A percentile compares a stretch with the other conserved stretches of the same genome.
Evolutionary conservation across 495 filamentous ascomycete genomes (phyloP).

Genomic region (Penicillium steckii): DNA sequence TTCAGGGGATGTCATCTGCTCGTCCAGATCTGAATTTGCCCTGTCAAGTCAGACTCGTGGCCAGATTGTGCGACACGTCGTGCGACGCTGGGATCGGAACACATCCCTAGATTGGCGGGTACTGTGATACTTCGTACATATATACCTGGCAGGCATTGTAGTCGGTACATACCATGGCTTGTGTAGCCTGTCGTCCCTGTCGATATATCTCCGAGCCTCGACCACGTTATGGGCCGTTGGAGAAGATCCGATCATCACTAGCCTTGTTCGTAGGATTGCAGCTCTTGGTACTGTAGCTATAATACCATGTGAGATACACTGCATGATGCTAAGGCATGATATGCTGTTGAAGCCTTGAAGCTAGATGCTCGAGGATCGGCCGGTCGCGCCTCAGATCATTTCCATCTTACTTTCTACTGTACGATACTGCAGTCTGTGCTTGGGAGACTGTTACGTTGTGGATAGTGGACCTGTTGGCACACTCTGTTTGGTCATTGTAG

Average conservation of each 20-base stretch:
- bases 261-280: neutral
- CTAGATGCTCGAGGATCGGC: neutral
- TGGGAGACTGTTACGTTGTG: neutral
- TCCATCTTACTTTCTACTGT: neutral
- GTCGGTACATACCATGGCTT: too few species aligned
- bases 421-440: neutral
- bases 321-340: neutral
- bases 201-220: conserved; percentile 12
- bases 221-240: conserved; percentile 19
- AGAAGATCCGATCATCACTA: neutral
- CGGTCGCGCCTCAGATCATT: neutral
- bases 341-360: neutral
- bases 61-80: conserved; percentile 19
- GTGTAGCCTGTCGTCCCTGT: neutral
- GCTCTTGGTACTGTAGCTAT: neutral
- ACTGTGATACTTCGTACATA: neutral
- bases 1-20: conserved; percentile 11
- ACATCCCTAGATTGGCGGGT: neutral
- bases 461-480: neutral
- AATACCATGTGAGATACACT: neutral
- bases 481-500: neutral
- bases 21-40: conserved; percentile 25
- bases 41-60: conserved; percentile 4
- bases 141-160: neutral
- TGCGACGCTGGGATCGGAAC: conserved; percentile 21